Percentiles rank a stretch among this genome's conserved stretches.
Evolutionary conservation across 352 stramenopile genomes (phyloP).

Genomic region (Phytophthora pinifolia): DNA sequence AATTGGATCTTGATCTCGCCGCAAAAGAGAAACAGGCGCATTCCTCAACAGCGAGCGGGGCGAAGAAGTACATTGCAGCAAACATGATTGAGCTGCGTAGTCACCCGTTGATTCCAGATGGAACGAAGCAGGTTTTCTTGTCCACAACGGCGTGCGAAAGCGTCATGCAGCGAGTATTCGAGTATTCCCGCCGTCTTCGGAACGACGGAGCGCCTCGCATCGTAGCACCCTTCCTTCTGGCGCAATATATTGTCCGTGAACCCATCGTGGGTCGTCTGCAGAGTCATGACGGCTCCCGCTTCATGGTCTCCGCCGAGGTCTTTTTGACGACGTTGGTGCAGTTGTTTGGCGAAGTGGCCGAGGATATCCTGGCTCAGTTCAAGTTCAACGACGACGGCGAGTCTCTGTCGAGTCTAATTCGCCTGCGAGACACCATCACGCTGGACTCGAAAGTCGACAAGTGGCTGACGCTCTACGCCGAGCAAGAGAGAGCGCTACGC

Average conservation of each 20-base stretch:
- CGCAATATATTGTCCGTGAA: conserved; percentile 44
- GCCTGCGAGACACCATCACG: conserved; percentile 69
- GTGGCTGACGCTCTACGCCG: conserved; percentile 36
- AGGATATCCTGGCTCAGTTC: conserved; percentile 78
- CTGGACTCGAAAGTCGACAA: conserved; percentile 59
- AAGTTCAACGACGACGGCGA: conserved; percentile 86
- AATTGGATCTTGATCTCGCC: conserved; percentile 56
- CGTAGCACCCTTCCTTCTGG: conserved; percentile 29
- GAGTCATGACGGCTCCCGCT: conserved; percentile 10
- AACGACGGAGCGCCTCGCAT: conserved; percentile 9
- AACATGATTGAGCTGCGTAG: conserved; percentile 31
- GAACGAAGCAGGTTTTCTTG: conserved; percentile 55
- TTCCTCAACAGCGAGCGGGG: conserved; percentile 35
- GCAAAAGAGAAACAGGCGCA: conserved; percentile 62
- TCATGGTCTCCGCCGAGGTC: conserved; percentile 37
- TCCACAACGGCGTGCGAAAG: conserved; percentile 41
- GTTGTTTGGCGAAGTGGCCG: conserved; percentile 49
- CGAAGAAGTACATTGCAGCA: conserved; percentile 46
- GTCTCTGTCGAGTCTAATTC: conserved; percentile 61
- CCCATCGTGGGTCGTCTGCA: conserved; percentile 13
- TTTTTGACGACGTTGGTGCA: conserved; percentile 50
- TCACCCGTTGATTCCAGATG: conserved; percentile 60
- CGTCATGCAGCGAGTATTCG: conserved; percentile 49
- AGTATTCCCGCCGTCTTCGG: conserved; percentile 14
- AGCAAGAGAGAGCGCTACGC: conserved; percentile 52